Evolutionary conservation across 2,329 filamentous ascomycete species (phyloP), one percentile per base, ranked within the genome.

Genomic region (Orbilia blumenaviensis): DNA sequence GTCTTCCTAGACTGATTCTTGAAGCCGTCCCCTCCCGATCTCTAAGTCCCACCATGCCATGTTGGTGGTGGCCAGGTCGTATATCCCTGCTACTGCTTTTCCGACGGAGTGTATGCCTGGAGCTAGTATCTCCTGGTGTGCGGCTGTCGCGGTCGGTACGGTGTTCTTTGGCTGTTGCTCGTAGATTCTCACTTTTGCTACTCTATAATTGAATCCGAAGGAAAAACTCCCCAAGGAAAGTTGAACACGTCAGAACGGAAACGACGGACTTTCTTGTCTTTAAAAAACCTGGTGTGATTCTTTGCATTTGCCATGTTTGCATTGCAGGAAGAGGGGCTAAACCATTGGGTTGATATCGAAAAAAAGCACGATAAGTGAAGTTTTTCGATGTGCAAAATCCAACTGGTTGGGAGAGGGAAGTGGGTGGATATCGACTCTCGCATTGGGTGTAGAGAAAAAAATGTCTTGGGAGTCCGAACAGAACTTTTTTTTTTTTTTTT

Each of bases 121-220:
- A 75, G 46, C 41, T 58, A 41, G 48, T 61, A 38, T 61, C 64
- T 61, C 63, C 72, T 34, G 66, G 64, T 9, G 64, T 50, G 72
- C 72, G 72, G 71, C 58, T 75, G 63, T 75, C 71, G 71, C 71
- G 71, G 72, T 76, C 72, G 64, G 64, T 18, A 29, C 64, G 64
- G 60, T 76, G 58, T 50, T 76, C 64, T 27, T 66, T 69, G 29
- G 58, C 72, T 66, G 72, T 46, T 42, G 34, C 48, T 66, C 72
- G 72, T 58, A 76, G 72, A 69, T 69, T 76, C 46, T 76, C 72
- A 66, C 72, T 76, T 61, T 76, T 76, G 48, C 72, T 76, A 42
- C 72, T 76, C 72, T 76, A 76, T 76, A 69, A 63, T 36, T 56
- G 46, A 69, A 62, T 69, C 72, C 72, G 56, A 76, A 76, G 72